These are phyloP conservation scores for Potentilla sterilis DNA, from an alignment of 306 rosid genomes.

Conservation along the genomic window DNA sequence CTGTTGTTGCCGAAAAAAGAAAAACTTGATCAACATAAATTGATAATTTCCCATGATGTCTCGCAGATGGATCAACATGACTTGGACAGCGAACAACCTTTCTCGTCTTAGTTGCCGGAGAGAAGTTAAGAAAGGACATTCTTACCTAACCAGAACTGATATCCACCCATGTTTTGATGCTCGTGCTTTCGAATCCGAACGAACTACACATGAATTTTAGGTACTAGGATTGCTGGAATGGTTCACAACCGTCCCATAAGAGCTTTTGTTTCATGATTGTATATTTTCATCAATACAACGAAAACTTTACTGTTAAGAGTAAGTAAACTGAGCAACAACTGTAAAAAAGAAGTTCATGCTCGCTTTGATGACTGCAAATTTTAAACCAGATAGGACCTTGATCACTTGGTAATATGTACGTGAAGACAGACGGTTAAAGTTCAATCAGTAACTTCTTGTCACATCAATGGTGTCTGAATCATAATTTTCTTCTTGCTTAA, in stretches of 20 bases:
- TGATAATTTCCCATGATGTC: not conserved
- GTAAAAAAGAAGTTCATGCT: not conserved
- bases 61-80: not conserved
- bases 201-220: not conserved
- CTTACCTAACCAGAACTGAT: not conserved
- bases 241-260: not conserved
- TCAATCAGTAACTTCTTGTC: slow-evolving; percentile 27
- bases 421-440: slow-evolving; percentile 17
- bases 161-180: not conserved
- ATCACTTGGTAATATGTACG: slow-evolving; percentile 11
- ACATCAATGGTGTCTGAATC: slow-evolving; percentile 19
- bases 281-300: not conserved
- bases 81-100: not conserved
- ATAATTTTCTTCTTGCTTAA: slow-evolving; percentile 41
- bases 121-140: not conserved
- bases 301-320: not conserved
- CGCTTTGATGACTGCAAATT: not conserved
- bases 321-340: not conserved
- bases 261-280: not conserved
- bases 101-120: not conserved
- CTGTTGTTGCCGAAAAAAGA: not conserved
- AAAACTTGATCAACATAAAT: not conserved
- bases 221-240: not conserved
- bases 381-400: not conserved
- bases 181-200: not conserved